phyloP scores from a whole-genome alignment of 2,329 filamentous ascomycete species.

The Chaetomiaceae sp. region DNA sequence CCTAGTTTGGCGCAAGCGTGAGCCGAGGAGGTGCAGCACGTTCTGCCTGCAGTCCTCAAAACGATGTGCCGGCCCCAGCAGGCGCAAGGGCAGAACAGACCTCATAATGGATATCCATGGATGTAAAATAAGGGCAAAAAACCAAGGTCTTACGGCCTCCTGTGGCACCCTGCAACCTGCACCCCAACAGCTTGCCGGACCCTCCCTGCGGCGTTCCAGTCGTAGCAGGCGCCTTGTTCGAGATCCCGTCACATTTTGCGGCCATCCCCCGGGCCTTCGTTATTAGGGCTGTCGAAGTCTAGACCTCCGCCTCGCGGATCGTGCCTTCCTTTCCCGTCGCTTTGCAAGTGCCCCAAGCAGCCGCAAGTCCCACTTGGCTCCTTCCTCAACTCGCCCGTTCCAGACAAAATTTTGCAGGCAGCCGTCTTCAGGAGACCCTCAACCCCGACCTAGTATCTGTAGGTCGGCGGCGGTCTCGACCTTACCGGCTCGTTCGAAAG shows the following conservation, averaged over 20 bases:
- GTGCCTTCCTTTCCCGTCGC: conserved; percentile 2
- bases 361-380: background rate
- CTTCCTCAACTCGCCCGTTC: too few relatives aligned
- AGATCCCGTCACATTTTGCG: conserved; percentile 3
- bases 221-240: conserved; percentile 10
- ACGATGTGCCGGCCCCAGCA: too few relatives aligned
- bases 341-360: background rate
- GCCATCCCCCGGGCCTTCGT: background rate
- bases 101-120: conserved; percentile 8
- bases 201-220: background rate
- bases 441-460: too few relatives aligned
- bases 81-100: too few relatives aligned
- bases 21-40: too few relatives aligned
- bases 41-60: too few relatives aligned
- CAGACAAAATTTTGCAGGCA: too few relatives aligned
- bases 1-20: too few relatives aligned
- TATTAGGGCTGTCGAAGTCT: conserved; percentile 4
- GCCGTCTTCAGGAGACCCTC: too few relatives aligned
- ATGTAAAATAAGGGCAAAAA: conserved; percentile 4
- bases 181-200: conserved; percentile 2
- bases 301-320: conserved; percentile 9
- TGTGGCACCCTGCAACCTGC: conserved; percentile 21
- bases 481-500: too few relatives aligned
- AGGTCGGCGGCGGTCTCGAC: too few relatives aligned
- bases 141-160: conserved; percentile 17